phyloP scores from a whole-genome alignment of 352 stramenopile genomes.

The Globisporangium megalacanthum region DNA sequence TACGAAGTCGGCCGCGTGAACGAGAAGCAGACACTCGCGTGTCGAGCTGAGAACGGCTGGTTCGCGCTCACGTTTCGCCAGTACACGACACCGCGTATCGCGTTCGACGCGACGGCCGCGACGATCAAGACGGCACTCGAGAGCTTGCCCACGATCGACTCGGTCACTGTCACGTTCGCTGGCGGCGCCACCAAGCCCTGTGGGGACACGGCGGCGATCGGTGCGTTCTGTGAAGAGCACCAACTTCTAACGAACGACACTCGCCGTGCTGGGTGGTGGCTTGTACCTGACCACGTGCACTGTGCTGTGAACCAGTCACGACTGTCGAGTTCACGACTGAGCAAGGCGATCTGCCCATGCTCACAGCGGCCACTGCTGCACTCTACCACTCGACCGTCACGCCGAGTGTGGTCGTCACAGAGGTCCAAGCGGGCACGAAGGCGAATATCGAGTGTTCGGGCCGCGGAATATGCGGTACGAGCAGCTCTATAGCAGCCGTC shows the following conservation, averaged over 20 bases:
- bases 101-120: slow-evolving; percentile 29
- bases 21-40: slow-evolving; percentile 61
- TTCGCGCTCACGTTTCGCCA: slow-evolving; percentile 73
- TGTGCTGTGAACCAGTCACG: slow-evolving; percentile 21
- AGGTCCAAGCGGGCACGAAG: slow-evolving; percentile 61
- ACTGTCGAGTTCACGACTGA: slow-evolving; percentile 66
- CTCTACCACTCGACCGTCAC: slow-evolving; percentile 32
- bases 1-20: slow-evolving; percentile 60
- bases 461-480: slow-evolving; percentile 65
- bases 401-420: slow-evolving; percentile 21
- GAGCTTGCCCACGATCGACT: slow-evolving; percentile 41
- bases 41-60: slow-evolving; percentile 38
- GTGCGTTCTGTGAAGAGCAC: no score
- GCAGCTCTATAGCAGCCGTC: background rate
- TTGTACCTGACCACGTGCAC: no score
- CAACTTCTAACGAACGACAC: background rate
- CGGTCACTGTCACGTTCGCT: slow-evolving; percentile 51
- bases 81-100: slow-evolving; percentile 50
- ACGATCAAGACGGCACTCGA: slow-evolving; percentile 50
- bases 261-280: background rate
- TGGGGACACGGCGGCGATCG: slow-evolving; percentile 20
- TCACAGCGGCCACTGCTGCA: slow-evolving; percentile 29
- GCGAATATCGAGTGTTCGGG: slow-evolving; percentile 71
- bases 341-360: slow-evolving; percentile 47
- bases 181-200: slow-evolving; percentile 29